Percentiles rank a stretch among this genome's conserved stretches.
Conservation (phyloP, 345 rosid genomes). For the Raphanus sativus region DNA sequence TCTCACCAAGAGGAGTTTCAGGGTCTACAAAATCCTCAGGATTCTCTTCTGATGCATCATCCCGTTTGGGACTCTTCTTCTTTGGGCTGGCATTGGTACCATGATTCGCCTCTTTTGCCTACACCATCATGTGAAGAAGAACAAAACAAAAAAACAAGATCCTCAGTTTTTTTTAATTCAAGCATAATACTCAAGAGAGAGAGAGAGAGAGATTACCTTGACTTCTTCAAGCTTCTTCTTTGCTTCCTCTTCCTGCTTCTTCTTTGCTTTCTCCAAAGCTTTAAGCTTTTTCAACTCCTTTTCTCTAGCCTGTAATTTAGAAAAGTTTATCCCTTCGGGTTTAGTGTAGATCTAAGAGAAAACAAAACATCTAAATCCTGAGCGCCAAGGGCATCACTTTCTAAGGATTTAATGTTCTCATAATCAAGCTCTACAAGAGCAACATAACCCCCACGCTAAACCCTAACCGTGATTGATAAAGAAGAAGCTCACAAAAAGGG, state of each 20-base stretch:
- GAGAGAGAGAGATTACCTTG: neutral
- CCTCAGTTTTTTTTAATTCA: neutral
- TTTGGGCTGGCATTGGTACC: conserved; percentile 36
- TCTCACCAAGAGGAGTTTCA: conserved; percentile 71
- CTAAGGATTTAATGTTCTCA: too few relatives aligned
- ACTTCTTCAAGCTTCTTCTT: neutral
- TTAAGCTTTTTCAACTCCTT: neutral
- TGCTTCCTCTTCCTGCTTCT: too few relatives aligned
- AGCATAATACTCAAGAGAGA: neutral
- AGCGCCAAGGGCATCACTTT: neutral
- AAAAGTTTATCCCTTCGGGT: neutral
- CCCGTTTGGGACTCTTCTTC: conserved; percentile 59
- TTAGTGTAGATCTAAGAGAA: neutral
- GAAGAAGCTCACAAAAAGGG: neutral
- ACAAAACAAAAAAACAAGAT: neutral
- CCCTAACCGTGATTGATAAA: neutral
- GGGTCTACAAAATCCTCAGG: conserved; percentile 76
- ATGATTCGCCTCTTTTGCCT: conserved; percentile 62
- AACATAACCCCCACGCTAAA: neutral
- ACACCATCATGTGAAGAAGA: neutral
- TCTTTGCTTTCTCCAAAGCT: neutral
- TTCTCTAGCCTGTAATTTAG: neutral
- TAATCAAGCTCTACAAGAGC: neutral
- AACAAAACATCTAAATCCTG: neutral
- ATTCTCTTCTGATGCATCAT: conserved; percentile 59